These are phyloP conservation scores for Ensete ventricosum DNA, from an alignment of 176 grass and related monocot genomes.

Conservation along the genomic window DNA sequence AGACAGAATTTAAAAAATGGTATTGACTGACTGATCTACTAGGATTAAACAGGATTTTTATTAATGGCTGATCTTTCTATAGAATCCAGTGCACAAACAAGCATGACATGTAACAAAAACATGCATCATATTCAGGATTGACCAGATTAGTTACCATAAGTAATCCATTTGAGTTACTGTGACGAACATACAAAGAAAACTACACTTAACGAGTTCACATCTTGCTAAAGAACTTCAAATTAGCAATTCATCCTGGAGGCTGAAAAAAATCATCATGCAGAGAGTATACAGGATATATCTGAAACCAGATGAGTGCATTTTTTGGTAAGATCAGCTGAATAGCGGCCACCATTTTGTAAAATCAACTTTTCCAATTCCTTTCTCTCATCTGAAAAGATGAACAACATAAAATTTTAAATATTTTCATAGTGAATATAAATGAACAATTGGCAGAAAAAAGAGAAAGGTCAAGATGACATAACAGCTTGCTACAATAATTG, in stretches of 20 bases:
- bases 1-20: background rate
- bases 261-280: conserved; percentile 14
- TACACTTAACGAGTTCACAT: background rate
- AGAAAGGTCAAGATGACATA: background rate
- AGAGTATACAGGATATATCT: conserved; percentile 73
- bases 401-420: conserved; percentile 10
- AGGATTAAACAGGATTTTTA: background rate
- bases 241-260: conserved; percentile 6
- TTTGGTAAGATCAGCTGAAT: conserved; percentile 74
- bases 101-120: background rate
- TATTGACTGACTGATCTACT: background rate
- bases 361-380: conserved; percentile 55
- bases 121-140: background rate
- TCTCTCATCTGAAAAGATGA: conserved; percentile 53
- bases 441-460: background rate
- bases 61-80: background rate
- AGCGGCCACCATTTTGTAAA: conserved; percentile 84
- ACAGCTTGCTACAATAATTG: background rate
- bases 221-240: background rate
- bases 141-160: background rate
- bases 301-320: conserved; percentile 92
- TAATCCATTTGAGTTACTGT: background rate
- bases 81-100: background rate
- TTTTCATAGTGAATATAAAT: background rate
- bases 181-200: background rate